Conservation (phyloP, 2,329 filamentous ascomycete genomes). For the Sporothrix sp. region DNA sequence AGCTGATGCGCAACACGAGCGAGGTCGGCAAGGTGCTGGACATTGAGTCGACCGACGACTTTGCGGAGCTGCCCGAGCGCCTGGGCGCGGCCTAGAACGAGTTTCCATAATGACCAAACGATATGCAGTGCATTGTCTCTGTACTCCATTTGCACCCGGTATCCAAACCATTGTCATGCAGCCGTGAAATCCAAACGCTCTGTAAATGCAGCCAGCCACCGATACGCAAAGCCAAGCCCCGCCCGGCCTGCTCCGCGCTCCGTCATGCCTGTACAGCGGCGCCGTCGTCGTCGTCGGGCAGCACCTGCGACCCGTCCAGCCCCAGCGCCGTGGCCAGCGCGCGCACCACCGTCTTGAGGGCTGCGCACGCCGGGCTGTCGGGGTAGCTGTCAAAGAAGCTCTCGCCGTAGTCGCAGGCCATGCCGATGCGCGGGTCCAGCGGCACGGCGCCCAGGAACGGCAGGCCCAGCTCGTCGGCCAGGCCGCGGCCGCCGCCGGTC, state of each 20-base stretch:
- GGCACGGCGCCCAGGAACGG: conserved; percentile 86
- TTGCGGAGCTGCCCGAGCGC: conserved; percentile 70
- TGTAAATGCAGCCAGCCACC: not conserved
- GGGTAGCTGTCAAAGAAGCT: conserved; percentile 93
- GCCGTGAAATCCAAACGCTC: not conserved
- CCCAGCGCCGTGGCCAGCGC: conserved; percentile 58
- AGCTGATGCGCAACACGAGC: conserved; percentile 86
- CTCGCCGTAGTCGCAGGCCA: conserved; percentile 95
- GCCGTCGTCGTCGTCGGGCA: conserved; percentile 28
- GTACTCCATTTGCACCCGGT: too few relatives aligned
- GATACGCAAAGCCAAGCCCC: too few relatives aligned
- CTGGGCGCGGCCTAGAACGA: conserved; percentile 28
- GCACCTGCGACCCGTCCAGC: conserved; percentile 45
- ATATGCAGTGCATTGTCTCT: not conserved
- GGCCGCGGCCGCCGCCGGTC: conserved; percentile 70
- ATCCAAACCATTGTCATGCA: not conserved
- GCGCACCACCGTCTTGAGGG: conserved; percentile 71
- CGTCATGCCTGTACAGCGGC: too few relatives aligned
- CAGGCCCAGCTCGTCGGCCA: conserved; percentile 80
- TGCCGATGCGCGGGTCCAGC: conserved; percentile 84
- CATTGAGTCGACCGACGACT: conserved; percentile 67
- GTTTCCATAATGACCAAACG: not conserved
- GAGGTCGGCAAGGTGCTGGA: conserved; percentile 86
- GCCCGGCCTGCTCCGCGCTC: too few relatives aligned
- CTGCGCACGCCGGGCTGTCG: conserved; percentile 80